Conservation (phyloP, 1,284 basidiomycete species). For the Malassezia vespertilionis region DNA sequence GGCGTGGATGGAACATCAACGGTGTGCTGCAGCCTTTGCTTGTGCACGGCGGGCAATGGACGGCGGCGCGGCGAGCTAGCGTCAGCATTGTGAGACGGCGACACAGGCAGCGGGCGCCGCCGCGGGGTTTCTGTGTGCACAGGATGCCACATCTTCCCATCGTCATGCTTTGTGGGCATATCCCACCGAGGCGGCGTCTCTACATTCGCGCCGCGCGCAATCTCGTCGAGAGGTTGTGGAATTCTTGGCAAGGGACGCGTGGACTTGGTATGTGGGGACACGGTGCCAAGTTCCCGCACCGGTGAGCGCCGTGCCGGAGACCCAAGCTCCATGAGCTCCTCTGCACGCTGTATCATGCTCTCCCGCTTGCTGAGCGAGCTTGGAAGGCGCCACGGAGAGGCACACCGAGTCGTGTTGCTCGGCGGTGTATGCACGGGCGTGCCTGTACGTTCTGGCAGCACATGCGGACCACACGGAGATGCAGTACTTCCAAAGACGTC, state of each 20-base stretch:
- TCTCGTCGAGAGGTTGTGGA: too few relatives aligned
- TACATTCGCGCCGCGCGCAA: too few relatives aligned
- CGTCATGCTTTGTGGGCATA: too few relatives aligned
- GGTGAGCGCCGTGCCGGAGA: background rate
- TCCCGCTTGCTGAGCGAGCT: background rate
- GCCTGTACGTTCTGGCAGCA: background rate
- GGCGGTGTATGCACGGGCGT: constrained; percentile 4
- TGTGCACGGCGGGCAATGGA: background rate
- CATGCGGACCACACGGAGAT: background rate
- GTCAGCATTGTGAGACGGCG: too few relatives aligned
- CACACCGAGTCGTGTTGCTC: background rate
- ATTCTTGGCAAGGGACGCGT: too few relatives aligned
- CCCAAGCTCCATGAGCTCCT: constrained; percentile 9
- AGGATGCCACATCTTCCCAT: too few relatives aligned
- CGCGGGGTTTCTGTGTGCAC: too few relatives aligned
- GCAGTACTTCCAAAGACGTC: too few relatives aligned
- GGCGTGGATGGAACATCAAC: background rate
- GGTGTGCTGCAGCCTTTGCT: background rate
- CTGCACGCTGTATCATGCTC: constrained; percentile 1
- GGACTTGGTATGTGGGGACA: too few relatives aligned
- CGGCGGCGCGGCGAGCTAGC: too few relatives aligned
- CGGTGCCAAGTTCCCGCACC: background rate
- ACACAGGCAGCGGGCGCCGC: background rate
- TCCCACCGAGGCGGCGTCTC: too few relatives aligned
- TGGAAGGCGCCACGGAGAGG: background rate